Conservation (phyloP, 495 filamentous ascomycete genomes). For the Aspergillus kassunensis region DNA sequence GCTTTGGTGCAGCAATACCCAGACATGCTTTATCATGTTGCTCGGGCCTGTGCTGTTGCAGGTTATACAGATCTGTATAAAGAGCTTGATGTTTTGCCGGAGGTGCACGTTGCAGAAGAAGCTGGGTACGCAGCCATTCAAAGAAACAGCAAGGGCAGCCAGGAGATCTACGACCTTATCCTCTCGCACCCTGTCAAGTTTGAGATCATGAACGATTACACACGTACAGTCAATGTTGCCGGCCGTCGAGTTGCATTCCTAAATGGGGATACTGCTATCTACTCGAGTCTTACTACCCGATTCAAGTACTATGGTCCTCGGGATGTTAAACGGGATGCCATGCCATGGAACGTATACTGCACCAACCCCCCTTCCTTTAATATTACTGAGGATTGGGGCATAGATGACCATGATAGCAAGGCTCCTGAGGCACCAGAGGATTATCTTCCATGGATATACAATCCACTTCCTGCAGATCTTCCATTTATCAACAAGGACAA, state of each 20-base stretch:
- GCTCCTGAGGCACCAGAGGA: not conserved
- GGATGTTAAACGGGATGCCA: not conserved
- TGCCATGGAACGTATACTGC: too few relatives aligned
- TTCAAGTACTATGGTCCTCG: not conserved
- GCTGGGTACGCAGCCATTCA: slow-evolving; percentile 14
- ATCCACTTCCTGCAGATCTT: slow-evolving; percentile 19
- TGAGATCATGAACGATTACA: slow-evolving; percentile 28
- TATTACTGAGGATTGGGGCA: not conserved
- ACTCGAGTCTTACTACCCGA: too few relatives aligned
- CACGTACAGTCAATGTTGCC: slow-evolving; percentile 16
- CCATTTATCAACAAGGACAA: slow-evolving; percentile 23
- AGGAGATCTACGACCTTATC: slow-evolving; percentile 23
- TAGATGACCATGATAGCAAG: not conserved
- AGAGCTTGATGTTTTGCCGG: slow-evolving; percentile 27
- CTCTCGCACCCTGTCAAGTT: slow-evolving; percentile 20
- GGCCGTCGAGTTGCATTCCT: slow-evolving; percentile 12
- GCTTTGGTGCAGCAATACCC: slow-evolving; percentile 16
- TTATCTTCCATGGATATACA: slow-evolving; percentile 1
- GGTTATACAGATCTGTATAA: slow-evolving; percentile 25
- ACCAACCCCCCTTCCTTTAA: not conserved
- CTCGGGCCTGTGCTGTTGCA: slow-evolving; percentile 28
- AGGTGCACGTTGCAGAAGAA: slow-evolving; percentile 29
- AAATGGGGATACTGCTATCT: slow-evolving; percentile 27
- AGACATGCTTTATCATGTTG: slow-evolving; percentile 26
- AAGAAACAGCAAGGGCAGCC: slow-evolving; percentile 13